These are phyloP conservation scores for Porcisia deanei DNA, from an alignment of 208 protist genomes.

Conservation along the genomic window DNA sequence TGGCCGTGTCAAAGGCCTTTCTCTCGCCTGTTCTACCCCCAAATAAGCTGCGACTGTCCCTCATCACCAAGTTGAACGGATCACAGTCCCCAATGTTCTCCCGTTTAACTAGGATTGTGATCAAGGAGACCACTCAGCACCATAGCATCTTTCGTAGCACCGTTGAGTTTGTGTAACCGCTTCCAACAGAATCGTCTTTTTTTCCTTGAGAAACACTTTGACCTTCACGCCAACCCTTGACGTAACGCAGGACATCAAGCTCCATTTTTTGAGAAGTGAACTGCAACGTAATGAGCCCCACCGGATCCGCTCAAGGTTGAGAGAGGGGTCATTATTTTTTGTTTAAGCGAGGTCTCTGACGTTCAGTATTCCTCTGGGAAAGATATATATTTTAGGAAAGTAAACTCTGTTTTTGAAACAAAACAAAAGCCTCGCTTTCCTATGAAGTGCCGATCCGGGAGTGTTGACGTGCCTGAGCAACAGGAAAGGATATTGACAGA, in stretches of 20 bases:
- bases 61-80: conserved; percentile 37
- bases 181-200: conserved; percentile 55
- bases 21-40: conserved; percentile 61
- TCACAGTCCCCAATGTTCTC: conserved; percentile 46
- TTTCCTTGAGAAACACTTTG: conserved; percentile 31
- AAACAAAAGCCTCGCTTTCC: background rate
- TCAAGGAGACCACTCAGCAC: conserved; percentile 58
- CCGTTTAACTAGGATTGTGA: conserved; percentile 43
- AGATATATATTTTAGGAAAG: too few relatives aligned
- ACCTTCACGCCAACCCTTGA: conserved; percentile 32
- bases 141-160: conserved; percentile 40
- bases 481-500: conserved; percentile 5
- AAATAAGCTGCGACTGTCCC: conserved; percentile 35
- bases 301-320: conserved; percentile 32
- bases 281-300: conserved; percentile 50
- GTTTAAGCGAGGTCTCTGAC: too few relatives aligned
- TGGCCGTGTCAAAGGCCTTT: conserved; percentile 62
- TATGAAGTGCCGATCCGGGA: background rate
- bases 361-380: too few relatives aligned
- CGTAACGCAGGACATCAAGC: conserved; percentile 43
- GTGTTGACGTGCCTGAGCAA: background rate
- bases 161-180: conserved; percentile 36
- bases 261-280: conserved; percentile 54
- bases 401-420: background rate
- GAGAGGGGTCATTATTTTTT: too few relatives aligned